Base-by-base conservation (phyloP, 2,329 filamentous ascomycete species). In the Harringtonia lauricola region DNA sequence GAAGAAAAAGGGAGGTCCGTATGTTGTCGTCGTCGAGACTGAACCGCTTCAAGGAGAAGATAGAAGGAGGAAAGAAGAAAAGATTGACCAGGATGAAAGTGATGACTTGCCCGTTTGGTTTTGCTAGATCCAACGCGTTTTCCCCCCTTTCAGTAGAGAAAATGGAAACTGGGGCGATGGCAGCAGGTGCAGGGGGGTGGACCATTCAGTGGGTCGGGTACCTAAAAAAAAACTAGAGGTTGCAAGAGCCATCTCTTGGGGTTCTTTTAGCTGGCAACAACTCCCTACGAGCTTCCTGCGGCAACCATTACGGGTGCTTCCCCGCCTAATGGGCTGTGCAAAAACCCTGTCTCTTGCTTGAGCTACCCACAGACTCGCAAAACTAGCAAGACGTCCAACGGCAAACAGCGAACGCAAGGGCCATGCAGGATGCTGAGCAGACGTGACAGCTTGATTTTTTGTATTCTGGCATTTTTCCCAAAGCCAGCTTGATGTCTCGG, bases 111-210 rank as follows among this genome's bases (percentile, higher is more conserved):
- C 24, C 24, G 10, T 26, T 10, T 26, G 24, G 24, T 26, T 39
- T 26, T 33, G 36, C 29, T 38, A 4, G 36, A 24, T 39, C n/a
- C 12, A 28, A 43, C 42, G 42, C 42, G 42, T 43, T 43, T 43
- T 33, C 22, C 37, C 36, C 31, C 43, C 29, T 41, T 38, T 29
- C 17, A n/a, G 19, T 2, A 7, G 38, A 24, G 31, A 47, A 40
- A 38, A 41, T 28, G 24, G 31, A 38, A 33, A 37, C 39, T 26
- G 38, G 24, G 38, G 38, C 9, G 37, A 18, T 15, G 22, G 10
- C 35, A 36, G 18, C 36, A 44, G 46, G 35, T 39, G 39, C n/a
- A n/a, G n/a, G n/a, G n/a, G 43, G 47, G 42, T 48, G 46, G 48
- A 43, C 43, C 39, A 13, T 43, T 13, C 19, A 42, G 47, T 49